These are phyloP conservation scores for Talaromyces sp. DNA, from an alignment of 2,329 filamentous ascomycete species.

Conservation along the genomic window DNA sequence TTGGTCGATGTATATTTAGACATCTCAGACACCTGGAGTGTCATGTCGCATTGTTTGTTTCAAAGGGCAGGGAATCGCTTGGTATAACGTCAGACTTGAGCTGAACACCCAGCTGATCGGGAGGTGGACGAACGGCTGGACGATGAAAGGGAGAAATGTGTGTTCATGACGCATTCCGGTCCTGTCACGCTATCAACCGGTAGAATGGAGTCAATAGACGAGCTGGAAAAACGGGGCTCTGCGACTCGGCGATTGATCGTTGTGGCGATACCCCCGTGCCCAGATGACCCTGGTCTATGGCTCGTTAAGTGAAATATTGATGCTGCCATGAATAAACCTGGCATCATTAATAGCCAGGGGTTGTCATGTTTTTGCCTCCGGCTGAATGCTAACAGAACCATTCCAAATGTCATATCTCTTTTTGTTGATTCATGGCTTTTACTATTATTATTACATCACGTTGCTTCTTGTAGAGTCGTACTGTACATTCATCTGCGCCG, in stretches of 20 bases:
- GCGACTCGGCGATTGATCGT: not conserved
- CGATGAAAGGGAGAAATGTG: not conserved
- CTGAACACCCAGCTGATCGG: not conserved
- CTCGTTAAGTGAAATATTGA: not conserved
- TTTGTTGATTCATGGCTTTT: not conserved
- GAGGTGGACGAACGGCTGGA: too few relatives aligned
- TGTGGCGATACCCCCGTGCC: not conserved
- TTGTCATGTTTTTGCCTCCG: not conserved
- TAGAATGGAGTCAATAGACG: not conserved
- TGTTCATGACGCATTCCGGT: not conserved
- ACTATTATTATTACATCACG: not conserved
- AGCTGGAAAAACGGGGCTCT: not conserved
- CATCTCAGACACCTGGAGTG: not conserved
- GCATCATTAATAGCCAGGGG: not conserved
- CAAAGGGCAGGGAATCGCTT: not conserved
- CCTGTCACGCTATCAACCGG: not conserved
- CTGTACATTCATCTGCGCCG: slow-evolving; percentile 15
- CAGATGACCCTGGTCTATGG: not conserved
- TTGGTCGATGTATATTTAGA: not conserved
- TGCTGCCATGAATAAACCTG: not conserved
- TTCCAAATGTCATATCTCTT: not conserved
- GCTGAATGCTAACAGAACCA: not conserved
- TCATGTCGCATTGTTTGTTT: not conserved
- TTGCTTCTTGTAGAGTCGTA: not conserved
- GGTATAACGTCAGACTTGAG: not conserved